Evolutionary conservation across 2,329 filamentous ascomycete genomes (phyloP).

Genomic region (Dothistroma pini): DNA sequence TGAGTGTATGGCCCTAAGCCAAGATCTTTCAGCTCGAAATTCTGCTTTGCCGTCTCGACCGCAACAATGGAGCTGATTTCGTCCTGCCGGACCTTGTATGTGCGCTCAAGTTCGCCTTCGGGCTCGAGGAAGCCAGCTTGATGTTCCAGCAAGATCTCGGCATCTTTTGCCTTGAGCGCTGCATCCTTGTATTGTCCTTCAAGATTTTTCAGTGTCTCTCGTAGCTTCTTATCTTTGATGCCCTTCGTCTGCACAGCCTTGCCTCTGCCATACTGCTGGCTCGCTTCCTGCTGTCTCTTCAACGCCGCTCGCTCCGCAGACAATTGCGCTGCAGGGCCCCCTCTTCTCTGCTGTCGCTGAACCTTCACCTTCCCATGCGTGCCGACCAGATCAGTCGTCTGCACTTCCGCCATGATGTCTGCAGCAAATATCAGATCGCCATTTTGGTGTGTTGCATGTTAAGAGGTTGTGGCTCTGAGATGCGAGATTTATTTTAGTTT

Average conservation of each 20-base stretch:
- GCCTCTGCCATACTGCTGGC: constrained; percentile 74
- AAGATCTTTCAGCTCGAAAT: constrained; percentile 82
- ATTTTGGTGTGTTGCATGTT: not conserved
- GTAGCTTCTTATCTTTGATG: constrained; percentile 86
- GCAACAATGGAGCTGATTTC: constrained; percentile 74
- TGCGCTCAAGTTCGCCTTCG: constrained; percentile 82
- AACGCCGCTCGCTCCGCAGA: constrained; percentile 33
- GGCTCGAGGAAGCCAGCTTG: constrained; percentile 80
- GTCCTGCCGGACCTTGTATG: constrained; percentile 86
- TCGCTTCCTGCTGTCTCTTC: constrained; percentile 36
- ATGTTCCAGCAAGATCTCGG: constrained; percentile 90
- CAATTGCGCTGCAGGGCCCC: constrained; percentile 28
- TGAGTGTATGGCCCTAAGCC: constrained; percentile 80
- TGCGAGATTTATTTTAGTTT: not conserved
- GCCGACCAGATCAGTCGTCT: constrained; percentile 29
- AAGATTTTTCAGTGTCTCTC: constrained; percentile 70
- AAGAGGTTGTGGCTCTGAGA: not conserved
- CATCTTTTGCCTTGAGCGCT: constrained; percentile 81
- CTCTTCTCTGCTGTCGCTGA: constrained; percentile 23
- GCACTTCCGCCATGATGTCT: constrained; percentile 17
- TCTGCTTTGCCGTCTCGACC: constrained; percentile 83
- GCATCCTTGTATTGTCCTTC: constrained; percentile 82
- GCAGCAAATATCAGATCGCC: not conserved
- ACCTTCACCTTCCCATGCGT: constrained; percentile 27
- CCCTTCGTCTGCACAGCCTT: constrained; percentile 66